Evolutionary conservation across 371 early-diverging fungal species (phyloP).

Genomic region (Umbelopsis sp.): DNA sequence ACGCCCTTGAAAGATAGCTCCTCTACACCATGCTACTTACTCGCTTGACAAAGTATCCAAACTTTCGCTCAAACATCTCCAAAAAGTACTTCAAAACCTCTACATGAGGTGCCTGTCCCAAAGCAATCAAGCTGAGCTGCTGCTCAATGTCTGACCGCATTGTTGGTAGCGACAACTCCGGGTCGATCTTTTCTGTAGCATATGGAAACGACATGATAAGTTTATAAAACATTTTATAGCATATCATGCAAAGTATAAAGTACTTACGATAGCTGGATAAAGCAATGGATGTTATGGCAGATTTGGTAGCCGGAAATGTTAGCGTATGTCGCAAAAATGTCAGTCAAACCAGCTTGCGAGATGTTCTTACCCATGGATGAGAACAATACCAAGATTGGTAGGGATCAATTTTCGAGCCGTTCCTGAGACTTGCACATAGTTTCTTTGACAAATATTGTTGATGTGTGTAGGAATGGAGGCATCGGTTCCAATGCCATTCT

Average conservation of each 20-base stretch:
- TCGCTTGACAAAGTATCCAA: conserved; percentile 49
- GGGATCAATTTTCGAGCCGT: conserved; percentile 45
- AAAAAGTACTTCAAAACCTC: conserved; percentile 49
- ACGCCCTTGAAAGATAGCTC: too few relatives aligned
- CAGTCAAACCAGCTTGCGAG: neutral
- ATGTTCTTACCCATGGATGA: conserved; percentile 52
- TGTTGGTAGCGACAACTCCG: conserved; percentile 55
- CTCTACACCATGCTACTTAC: conserved; percentile 21
- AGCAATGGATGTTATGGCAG: neutral
- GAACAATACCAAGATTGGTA: conserved; percentile 55
- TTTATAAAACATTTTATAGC: neutral
- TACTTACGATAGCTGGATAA: conserved; percentile 39
- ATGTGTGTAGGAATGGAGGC: conserved; percentile 82
- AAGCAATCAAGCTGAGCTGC: conserved; percentile 51
- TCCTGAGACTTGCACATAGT: conserved; percentile 57
- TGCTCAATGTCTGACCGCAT: conserved; percentile 60
- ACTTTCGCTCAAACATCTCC: conserved; percentile 50
- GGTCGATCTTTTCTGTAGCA: conserved; percentile 53
- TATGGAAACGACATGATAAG: neutral
- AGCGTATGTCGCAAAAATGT: too few relatives aligned
- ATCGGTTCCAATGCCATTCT: conserved; percentile 83
- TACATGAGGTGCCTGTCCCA: conserved; percentile 42
- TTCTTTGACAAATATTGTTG: conserved; percentile 69
- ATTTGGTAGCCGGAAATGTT: too few relatives aligned
- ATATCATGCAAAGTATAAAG: neutral